Evolutionary conservation across 371 early-diverging fungal species (phyloP).

Genomic region (Conidiobolus incongruus): DNA sequence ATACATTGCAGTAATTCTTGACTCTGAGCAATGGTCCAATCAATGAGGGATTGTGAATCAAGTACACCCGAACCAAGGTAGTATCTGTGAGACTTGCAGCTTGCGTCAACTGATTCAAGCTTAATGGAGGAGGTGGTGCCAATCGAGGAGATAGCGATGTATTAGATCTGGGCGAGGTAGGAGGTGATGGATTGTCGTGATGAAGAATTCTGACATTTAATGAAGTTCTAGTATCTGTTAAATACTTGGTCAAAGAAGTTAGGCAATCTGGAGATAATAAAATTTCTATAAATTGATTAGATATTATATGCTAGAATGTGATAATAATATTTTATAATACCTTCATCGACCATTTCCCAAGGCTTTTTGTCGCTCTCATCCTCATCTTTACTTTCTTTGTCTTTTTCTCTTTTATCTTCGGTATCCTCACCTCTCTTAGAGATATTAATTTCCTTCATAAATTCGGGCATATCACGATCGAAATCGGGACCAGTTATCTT

Average conservation of each 20-base stretch:
- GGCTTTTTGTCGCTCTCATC: neutral
- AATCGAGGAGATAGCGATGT: too few species aligned
- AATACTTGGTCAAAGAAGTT: slow-evolving; percentile 45
- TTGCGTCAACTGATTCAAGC: too few species aligned
- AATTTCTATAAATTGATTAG: too few species aligned
- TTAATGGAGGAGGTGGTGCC: too few species aligned
- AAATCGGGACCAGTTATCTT: too few species aligned
- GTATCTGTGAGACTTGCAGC: slow-evolving; percentile 58
- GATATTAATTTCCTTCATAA: slow-evolving; percentile 1
- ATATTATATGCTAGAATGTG: too few species aligned
- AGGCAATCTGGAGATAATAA: too few species aligned
- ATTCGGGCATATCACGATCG: slow-evolving; percentile 8
- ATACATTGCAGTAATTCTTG: slow-evolving; percentile 64
- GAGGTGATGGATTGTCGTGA: too few species aligned
- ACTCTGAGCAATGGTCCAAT: slow-evolving; percentile 73
- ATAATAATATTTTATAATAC: too few species aligned
- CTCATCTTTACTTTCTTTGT: neutral
- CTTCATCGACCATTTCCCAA: slow-evolving; percentile 18
- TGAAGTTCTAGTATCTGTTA: slow-evolving; percentile 44
- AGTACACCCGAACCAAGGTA: slow-evolving; percentile 60
- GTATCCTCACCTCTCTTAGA: neutral
- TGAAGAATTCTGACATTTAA: too few species aligned
- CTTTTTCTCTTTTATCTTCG: neutral
- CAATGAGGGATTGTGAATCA: slow-evolving; percentile 50
- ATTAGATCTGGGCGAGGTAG: too few species aligned